Base-by-base conservation (phyloP, 108 stramenopile species). In the Nannochloropsis salina region DNA sequence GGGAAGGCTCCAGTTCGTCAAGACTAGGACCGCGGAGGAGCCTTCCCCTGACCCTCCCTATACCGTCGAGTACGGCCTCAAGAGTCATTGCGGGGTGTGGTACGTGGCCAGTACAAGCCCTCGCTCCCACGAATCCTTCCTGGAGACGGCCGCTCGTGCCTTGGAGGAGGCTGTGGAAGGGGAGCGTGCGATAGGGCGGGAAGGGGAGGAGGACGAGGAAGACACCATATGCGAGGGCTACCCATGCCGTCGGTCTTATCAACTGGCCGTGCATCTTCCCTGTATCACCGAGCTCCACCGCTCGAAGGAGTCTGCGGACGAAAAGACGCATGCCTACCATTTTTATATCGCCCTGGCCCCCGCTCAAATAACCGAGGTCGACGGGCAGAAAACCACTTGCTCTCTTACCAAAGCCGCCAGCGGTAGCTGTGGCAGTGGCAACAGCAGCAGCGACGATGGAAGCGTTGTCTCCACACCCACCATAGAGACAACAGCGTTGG, bases 181-280 rank as follows among this genome's bases (percentile, higher is more conserved):
- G n/a, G 61, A 74, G n/a, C 20, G 3, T 74, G 61, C 20, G 61
- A n/a, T 15, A n/a, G 8, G n/a, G 61, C 20, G n/a, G n/a, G 61
- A 74, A n/a, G 61, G 1, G 61, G 61, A 74, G 20, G 61, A 8
- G 20, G 61, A 74, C 20, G 61, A 74, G 20, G 61, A 74, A 15
- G 61, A 74, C 61, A 74, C 61, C 20, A n/a, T 74, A 15, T 74
- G 61, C 61, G 61, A n/a, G 61, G 61, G 20, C 2, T n/a, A n/a
- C n/a, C 61, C 61, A n/a, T 74, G 20, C n/a, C 61, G 20, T 74
- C 61, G 3, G 8, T 74, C 61, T 74, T 74, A 2, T 8, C 61
- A 74, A 74, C 61, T 74, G 61, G 61, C 61, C n/a, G 61, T n/a
- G 61, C 61, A 74, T 74, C 61, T 74, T 15, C 61, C 61, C 61